phyloP scores from a whole-genome alignment of 768 basidiomycete genomes.

The Termitomyces sp. region DNA sequence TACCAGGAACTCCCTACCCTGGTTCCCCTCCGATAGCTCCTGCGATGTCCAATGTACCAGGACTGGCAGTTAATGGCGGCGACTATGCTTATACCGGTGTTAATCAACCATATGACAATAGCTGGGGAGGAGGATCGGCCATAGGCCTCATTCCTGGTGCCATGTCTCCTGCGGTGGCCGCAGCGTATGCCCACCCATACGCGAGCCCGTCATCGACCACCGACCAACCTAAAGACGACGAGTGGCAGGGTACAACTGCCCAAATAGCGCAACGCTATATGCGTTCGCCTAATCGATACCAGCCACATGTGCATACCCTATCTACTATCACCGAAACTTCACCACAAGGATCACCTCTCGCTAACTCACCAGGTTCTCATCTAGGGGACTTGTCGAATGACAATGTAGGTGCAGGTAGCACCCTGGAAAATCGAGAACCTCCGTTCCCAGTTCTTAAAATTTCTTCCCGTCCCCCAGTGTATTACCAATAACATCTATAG shows the following conservation, averaged over 20 bases:
- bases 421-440: constrained; percentile 1
- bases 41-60: constrained; percentile 1
- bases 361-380: constrained; percentile 11
- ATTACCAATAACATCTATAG: neutral
- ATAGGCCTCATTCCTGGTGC: constrained; percentile 6
- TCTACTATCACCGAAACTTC: constrained; percentile 19
- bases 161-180: constrained; percentile 7
- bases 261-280: constrained; percentile 13
- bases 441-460: constrained; percentile 2
- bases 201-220: neutral
- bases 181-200: constrained; percentile 9
- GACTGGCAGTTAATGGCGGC: neutral
- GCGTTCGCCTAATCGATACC: constrained; percentile 14
- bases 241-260: constrained; percentile 15
- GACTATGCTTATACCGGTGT: constrained; percentile 3
- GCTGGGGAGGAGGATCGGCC: neutral
- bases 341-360: constrained; percentile 12
- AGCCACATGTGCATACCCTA: constrained; percentile 14
- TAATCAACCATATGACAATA: neutral
- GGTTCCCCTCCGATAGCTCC: constrained; percentile 4
- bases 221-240: neutral
- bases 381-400: constrained; percentile 6
- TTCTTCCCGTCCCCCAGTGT: constrained; percentile 3
- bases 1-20: constrained; percentile 19
- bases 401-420: neutral